Base-by-base conservation (phyloP, 2,329 filamentous ascomycete species). In the Scedosporium aurantiacum region DNA sequence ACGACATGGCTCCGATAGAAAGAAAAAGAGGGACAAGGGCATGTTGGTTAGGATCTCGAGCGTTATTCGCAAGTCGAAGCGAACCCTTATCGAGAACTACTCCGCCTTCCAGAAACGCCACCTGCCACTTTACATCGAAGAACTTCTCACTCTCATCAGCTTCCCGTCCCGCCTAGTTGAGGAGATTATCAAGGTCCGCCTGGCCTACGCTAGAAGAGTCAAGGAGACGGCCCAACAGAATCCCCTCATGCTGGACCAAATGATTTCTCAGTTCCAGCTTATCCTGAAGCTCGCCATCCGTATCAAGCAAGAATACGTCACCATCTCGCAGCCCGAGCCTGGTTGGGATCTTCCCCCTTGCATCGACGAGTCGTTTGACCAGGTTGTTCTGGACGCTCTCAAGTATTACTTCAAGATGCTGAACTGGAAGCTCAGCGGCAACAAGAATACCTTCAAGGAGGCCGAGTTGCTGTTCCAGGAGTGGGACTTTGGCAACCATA, bases 401-500 rank as follows among this genome's bases (percentile, higher is more conserved):
- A 95, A 93, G 72, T 97, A 96, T 73, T 99, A 99, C 75, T 99
- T 99, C 81, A 94, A 93, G 72, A 92, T 99, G 83, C 79, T 99
- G 54, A 97, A 97, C 71, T 97, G 92, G 91, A 97, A 97, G 73
- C 79, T 99, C 60, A 92, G 89, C 67, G 90, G 91, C 61, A 97
- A 97, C 78, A 97, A 97, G 73, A 99, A 97, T 75, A 97, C 92
- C 0, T 99, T 99, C 82, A 97, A 97, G 71, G 94, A 99, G 73
- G 94, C 94, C 5, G 94, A 99, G 78, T 88, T 99, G 65, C 77
- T 99, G 57, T 95, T 97, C 71, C 91, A 96, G 69, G 94, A 99
- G 74, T 99, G 94, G 94, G 91, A 91, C 62, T 97, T 97, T 69
- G 95, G 90, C 60, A 97, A 97, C 69, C 87, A 92, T 68, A 90